Evolutionary conservation across 495 filamentous ascomycete genomes (phyloP).

Genomic region (Tuber microsphaerosporum): DNA sequence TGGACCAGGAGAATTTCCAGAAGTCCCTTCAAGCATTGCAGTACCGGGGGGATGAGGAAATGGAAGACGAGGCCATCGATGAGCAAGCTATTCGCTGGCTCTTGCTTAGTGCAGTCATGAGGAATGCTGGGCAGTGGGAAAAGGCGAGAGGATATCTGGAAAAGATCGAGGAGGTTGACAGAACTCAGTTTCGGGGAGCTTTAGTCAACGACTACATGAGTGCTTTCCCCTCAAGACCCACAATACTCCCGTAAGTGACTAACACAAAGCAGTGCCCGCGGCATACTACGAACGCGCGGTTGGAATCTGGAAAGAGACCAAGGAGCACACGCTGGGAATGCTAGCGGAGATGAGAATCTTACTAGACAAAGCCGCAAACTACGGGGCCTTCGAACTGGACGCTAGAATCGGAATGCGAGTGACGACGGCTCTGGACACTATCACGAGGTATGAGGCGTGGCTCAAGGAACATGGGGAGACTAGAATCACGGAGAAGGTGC

Average conservation of each 20-base stretch:
- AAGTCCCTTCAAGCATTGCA: conserved; percentile 55
- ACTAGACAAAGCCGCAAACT: conserved; percentile 59
- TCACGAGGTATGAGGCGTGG: conserved; percentile 46
- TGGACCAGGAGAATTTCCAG: conserved; percentile 59
- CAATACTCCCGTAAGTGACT: not conserved
- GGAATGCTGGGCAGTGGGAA: conserved; percentile 54
- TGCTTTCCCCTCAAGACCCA: conserved; percentile 13
- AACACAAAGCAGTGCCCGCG: conserved; percentile 51
- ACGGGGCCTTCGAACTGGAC: conserved; percentile 83
- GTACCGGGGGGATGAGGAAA: conserved; percentile 55
- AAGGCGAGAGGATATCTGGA: conserved; percentile 60
- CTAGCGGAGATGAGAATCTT: conserved; percentile 31
- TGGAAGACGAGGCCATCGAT: conserved; percentile 60
- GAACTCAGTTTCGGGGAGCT: conserved; percentile 60
- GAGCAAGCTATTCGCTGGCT: conserved; percentile 65
- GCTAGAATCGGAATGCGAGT: conserved; percentile 78
- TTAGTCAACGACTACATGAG: conserved; percentile 70
- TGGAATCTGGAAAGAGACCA: conserved; percentile 56
- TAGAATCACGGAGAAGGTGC: not conserved
- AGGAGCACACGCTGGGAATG: conserved; percentile 7
- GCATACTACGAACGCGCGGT: conserved; percentile 89
- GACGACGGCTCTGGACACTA: conserved; percentile 67
- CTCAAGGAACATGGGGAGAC: conserved; percentile 6
- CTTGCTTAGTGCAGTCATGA: conserved; percentile 59
- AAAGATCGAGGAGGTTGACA: conserved; percentile 54